These are phyloP conservation scores for Phalaenopsis aphrodite DNA, from an alignment of 106 monocot genomes.

Conservation along the genomic window DNA sequence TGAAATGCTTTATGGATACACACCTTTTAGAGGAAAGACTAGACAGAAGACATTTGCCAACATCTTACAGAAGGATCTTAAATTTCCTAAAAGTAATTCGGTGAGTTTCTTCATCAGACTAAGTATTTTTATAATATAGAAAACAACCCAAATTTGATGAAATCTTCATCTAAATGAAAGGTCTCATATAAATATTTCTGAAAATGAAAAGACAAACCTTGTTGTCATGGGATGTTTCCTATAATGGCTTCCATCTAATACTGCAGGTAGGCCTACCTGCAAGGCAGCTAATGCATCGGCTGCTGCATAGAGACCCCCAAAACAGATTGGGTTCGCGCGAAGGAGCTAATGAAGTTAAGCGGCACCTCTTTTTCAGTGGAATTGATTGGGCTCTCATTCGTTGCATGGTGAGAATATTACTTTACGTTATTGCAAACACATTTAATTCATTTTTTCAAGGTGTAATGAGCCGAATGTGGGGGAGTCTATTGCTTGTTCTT, in stretches of 20 bases:
- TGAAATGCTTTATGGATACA: slow-evolving; percentile 97
- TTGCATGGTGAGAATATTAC: slow-evolving; percentile 37
- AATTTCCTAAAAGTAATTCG: slow-evolving; percentile 64
- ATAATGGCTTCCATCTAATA: not conserved
- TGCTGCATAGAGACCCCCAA: slow-evolving; percentile 81
- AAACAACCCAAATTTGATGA: not conserved
- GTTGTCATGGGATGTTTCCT: not conserved
- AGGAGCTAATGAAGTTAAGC: slow-evolving; percentile 90
- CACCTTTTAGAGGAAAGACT: slow-evolving; percentile 94
- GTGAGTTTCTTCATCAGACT: slow-evolving; percentile 23
- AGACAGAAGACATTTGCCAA: slow-evolving; percentile 96
- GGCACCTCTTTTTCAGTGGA: slow-evolving; percentile 75
- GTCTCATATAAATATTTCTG: not conserved
- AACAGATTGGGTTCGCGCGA: slow-evolving; percentile 78
- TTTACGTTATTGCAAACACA: not conserved
- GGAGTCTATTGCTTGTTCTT: no score
- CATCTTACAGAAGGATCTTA: slow-evolving; percentile 91
- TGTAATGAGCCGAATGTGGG: no score
- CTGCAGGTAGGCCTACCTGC: slow-evolving; percentile 64
- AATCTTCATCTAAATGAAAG: not conserved
- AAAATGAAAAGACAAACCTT: not conserved
- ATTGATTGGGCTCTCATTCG: slow-evolving; percentile 91
- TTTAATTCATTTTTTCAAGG: not conserved
- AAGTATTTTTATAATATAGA: not conserved
- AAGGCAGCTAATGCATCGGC: slow-evolving; percentile 62